These are phyloP conservation scores for Fusarium beomiforme DNA, from an alignment of 2,329 filamentous ascomycete genomes.

Conservation along the genomic window DNA sequence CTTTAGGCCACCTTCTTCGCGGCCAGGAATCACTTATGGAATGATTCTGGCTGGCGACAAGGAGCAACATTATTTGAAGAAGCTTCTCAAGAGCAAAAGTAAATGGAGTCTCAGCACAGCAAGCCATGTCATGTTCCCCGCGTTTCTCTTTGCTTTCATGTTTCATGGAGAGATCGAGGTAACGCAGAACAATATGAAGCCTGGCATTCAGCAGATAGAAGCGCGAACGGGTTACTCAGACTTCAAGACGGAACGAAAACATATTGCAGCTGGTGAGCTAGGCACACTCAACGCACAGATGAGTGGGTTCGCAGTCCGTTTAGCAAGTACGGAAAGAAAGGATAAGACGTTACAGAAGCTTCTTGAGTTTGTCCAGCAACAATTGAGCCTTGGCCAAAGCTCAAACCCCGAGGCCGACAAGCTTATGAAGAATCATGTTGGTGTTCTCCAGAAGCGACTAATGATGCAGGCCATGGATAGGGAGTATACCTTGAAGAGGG, in stretches of 20 bases:
- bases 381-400: background rate
- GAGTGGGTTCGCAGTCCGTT: slow-evolving; percentile 48
- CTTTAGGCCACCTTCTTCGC: slow-evolving; percentile 10
- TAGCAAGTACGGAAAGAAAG: slow-evolving; percentile 52
- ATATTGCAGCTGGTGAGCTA: slow-evolving; percentile 44
- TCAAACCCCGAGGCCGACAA: slow-evolving; percentile 9
- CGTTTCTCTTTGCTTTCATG: slow-evolving; percentile 48
- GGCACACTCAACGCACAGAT: slow-evolving; percentile 47
- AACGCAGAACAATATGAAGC: slow-evolving; percentile 47
- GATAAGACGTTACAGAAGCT: slow-evolving; percentile 48
- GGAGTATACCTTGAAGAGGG: slow-evolving; percentile 49
- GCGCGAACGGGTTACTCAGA: slow-evolving; percentile 49
- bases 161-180: slow-evolving; percentile 48
- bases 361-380: slow-evolving; percentile 45
- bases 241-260: slow-evolving; percentile 45
- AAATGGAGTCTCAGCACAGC: slow-evolving; percentile 44
- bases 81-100: slow-evolving; percentile 36
- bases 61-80: slow-evolving; percentile 38
- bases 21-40: slow-evolving; percentile 40
- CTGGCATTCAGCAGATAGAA: slow-evolving; percentile 48
- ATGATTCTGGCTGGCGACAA: slow-evolving; percentile 46
- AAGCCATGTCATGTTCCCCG: slow-evolving; percentile 49
- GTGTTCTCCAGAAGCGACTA: slow-evolving; percentile 46
- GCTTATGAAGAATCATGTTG: slow-evolving; percentile 43
- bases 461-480: slow-evolving; percentile 51